phyloP scores from a whole-genome alignment of 768 basidiomycete species.

The Macrolepiota albuminosa region DNA sequence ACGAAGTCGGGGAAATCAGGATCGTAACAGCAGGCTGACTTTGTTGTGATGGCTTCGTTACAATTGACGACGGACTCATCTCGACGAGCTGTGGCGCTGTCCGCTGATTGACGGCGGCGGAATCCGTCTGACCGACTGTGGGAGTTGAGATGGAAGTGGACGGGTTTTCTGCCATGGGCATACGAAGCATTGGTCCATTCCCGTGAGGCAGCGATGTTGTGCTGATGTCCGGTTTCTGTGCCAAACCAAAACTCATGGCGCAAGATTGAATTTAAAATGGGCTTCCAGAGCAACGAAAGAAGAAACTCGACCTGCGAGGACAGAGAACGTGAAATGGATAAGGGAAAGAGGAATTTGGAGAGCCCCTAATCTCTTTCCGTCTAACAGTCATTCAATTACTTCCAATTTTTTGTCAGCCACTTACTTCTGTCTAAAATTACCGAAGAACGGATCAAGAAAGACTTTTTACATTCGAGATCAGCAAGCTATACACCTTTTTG shows the following conservation, averaged over 20 bases:
- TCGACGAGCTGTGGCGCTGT: conserved; percentile 6
- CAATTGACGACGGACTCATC: neutral
- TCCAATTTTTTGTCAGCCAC: conserved; percentile 10
- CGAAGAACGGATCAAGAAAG: neutral
- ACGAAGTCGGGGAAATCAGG: conserved; percentile 2
- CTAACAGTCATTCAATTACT: neutral
- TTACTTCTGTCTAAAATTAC: neutral
- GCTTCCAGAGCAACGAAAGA: conserved; percentile 15
- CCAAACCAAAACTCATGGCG: conserved; percentile 1
- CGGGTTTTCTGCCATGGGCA: neutral
- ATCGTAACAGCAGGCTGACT: conserved; percentile 7
- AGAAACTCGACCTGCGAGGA: conserved; percentile 19
- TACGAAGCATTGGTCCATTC: neutral
- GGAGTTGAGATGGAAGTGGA: neutral
- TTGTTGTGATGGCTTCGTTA: neutral
- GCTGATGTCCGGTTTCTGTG: neutral
- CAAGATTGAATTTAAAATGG: neutral
- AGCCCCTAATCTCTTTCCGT: conserved; percentile 1
- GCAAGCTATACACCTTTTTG: neutral
- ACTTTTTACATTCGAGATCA: neutral
- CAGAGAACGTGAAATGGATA: conserved; percentile 1
- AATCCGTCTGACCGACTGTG: neutral
- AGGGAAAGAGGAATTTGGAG: neutral
- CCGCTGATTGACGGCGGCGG: neutral
- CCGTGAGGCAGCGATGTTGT: neutral